These are phyloP conservation scores for Aspergillus avenaceus DNA, from an alignment of 495 filamentous ascomycete genomes.

Conservation along the genomic window DNA sequence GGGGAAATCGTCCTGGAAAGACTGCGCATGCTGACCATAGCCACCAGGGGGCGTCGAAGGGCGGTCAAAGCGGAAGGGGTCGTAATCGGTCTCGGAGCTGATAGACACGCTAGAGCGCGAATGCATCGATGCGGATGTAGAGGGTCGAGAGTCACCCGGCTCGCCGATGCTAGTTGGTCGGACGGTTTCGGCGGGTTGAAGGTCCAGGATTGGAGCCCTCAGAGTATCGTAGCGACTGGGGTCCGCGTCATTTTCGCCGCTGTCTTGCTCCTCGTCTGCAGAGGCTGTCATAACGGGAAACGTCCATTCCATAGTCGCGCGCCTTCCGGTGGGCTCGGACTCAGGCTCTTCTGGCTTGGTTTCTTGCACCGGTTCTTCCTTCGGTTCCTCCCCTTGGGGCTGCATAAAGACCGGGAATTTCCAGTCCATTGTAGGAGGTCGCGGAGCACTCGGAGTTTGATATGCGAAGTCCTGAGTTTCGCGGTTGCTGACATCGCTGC, in stretches of 20 bases:
- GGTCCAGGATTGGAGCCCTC: constrained; percentile 23
- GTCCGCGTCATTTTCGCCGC: constrained; percentile 11
- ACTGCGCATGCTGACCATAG: constrained; percentile 11
- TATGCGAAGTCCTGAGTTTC: constrained; percentile 26
- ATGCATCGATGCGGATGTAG: constrained; percentile 34
- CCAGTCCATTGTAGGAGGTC: constrained; percentile 49
- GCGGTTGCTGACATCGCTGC: constrained; percentile 21
- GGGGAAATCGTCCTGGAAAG: constrained; percentile 22
- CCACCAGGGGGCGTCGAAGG: constrained; percentile 24
- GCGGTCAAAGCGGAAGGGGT: constrained; percentile 44
- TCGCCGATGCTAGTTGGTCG: constrained; percentile 18
- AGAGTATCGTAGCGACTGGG: constrained; percentile 32
- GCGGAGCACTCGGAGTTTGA: constrained; percentile 32
- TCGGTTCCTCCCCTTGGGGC: constrained; percentile 14
- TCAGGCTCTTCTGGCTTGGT: constrained; percentile 8
- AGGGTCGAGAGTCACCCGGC: constrained; percentile 32
- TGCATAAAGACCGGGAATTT: constrained; percentile 39
- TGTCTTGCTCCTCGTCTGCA: constrained; percentile 10
- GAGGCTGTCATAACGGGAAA: constrained; percentile 38
- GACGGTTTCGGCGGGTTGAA: constrained; percentile 14
- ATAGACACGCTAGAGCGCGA: constrained; percentile 23
- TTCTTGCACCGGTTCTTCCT: constrained; percentile 1
- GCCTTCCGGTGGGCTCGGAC: constrained; percentile 7
- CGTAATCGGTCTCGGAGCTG: constrained; percentile 39
- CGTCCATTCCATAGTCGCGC: constrained; percentile 38